Base-by-base conservation (phyloP, 1,139 yeast species). In the Yamadazyma sp. region DNA sequence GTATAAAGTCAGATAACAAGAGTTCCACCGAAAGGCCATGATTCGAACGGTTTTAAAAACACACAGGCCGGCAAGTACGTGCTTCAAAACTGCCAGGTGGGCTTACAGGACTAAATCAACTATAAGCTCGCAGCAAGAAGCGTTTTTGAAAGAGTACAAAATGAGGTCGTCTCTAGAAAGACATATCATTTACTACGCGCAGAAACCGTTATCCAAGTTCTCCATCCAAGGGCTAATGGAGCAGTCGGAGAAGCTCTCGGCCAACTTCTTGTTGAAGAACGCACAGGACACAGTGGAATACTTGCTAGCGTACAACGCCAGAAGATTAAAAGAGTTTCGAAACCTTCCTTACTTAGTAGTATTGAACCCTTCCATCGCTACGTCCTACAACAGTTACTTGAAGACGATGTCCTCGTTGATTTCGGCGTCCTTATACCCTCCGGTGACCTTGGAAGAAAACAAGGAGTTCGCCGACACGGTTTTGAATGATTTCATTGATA, bases 351-450 rank as follows among this genome's bases (percentile, higher is more conserved):
- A 88, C 57, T 74, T 91, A 49, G 89, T 84, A 36, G 85, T 88
- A 34, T 64, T 91, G 45, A 91, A 91, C 56, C 96, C 97, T n/a
- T 79, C 87, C 51, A 83, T 91, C 39, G 84, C 94, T n/a, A 81
- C 79, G 51, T 83, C 87, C 16, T 87, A 88, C 65, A 73, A 79
- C 50, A 64, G 83, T 35, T 91, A 91, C 61, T 66, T 87, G 48
- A 72, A 78, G 44, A 83, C 95, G 5, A 75, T 89, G 68, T 74
- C 83, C 31, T 72, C 81, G 4, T 62, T 88, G 47, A 61, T 83
- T 37, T 68, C 75, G 12, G 70, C 69, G 2, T 64, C 64, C 15
- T 49, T 60, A 31, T 60, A 58, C 38, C 63, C 61, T 10, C 69
- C 76, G 10, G 63, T 67, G 7, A 74, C 81, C 1, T 46, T 74